These are phyloP conservation scores for Sophora flavescens DNA, from an alignment of 306 rosid genomes.

Conservation along the genomic window DNA sequence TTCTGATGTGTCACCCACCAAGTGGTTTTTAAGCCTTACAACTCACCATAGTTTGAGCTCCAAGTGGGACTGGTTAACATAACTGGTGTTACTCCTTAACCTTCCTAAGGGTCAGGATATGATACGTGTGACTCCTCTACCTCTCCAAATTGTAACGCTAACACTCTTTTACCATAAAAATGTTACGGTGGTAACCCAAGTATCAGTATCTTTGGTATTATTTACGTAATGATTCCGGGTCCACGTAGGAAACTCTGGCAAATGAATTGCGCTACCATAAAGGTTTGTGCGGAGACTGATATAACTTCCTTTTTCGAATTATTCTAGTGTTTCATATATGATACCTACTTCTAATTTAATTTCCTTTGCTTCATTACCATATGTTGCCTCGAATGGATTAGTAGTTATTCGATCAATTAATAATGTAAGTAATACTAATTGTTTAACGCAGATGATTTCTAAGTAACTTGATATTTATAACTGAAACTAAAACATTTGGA, in stretches of 20 bases:
- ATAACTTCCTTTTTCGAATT: constrained; percentile 32
- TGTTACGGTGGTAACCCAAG: constrained; percentile 29
- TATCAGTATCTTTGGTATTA: constrained; percentile 20
- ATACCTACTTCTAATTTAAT: constrained; percentile 13
- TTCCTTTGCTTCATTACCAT: constrained; percentile 6
- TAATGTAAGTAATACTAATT: no score
- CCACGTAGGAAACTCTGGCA: constrained; percentile 46
- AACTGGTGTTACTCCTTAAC: constrained; percentile 20
- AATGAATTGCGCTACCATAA: constrained; percentile 41
- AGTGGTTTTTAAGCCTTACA: constrained; percentile 77
- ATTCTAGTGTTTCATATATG: constrained; percentile 23
- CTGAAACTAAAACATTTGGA: background rate
- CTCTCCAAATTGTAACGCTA: constrained; percentile 17
- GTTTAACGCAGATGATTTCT: background rate
- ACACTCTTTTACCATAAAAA: constrained; percentile 14
- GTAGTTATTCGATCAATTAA: background rate
- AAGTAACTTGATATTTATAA: background rate
- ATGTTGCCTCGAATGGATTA: constrained; percentile 21
- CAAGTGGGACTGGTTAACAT: background rate
- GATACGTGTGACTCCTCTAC: constrained; percentile 25
- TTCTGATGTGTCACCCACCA: constrained; percentile 93
- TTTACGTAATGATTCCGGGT: constrained; percentile 36
- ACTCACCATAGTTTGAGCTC: constrained; percentile 56
- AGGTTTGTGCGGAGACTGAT: constrained; percentile 37
- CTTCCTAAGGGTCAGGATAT: constrained; percentile 42